Conservation (phyloP, 1,139 yeast genomes). For the Yamadazyma dushanensis region DNA sequence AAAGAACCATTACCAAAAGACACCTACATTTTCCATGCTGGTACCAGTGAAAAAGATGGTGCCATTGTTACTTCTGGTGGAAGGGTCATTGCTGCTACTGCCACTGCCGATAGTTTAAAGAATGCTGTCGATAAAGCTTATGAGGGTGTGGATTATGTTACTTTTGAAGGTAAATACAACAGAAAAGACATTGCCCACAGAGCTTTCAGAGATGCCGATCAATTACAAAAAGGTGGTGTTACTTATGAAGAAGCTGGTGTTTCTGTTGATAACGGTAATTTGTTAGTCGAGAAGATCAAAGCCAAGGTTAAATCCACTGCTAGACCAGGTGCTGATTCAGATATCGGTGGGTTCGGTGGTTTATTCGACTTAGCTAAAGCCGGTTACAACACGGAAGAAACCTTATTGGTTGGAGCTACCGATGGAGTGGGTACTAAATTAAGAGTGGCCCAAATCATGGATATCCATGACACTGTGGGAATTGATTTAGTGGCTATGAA, state of each 20-base stretch:
- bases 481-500: slow-evolving; percentile 99
- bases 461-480: slow-evolving; percentile 94
- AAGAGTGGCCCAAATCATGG: slow-evolving; percentile 87
- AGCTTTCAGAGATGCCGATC: slow-evolving; percentile 67
- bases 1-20: slow-evolving; percentile 47
- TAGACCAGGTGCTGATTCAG: slow-evolving; percentile 96
- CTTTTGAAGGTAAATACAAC: slow-evolving; percentile 74
- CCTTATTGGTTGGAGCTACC: slow-evolving; percentile 92
- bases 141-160: slow-evolving; percentile 73
- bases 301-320: slow-evolving; percentile 90
- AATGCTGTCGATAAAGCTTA: slow-evolving; percentile 88
- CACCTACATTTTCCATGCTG: slow-evolving; percentile 90
- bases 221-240: slow-evolving; percentile 38
- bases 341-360: slow-evolving; percentile 99
- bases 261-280: slow-evolving; percentile 92
- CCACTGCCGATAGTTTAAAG: slow-evolving; percentile 71
- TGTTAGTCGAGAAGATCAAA: slow-evolving; percentile 86
- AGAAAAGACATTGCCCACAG: slow-evolving; percentile 95
- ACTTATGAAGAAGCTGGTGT: slow-evolving; percentile 97
- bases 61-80: slow-evolving; percentile 88
- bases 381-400: slow-evolving; percentile 74
- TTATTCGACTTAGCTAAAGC: slow-evolving; percentile 86
- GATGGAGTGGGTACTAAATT: slow-evolving; percentile 99
- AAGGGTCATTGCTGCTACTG: slow-evolving; percentile 93
- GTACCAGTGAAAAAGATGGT: slow-evolving; percentile 62